These are phyloP conservation scores for Leccinum huronense DNA, from an alignment of 1,284 basidiomycete species.

Conservation along the genomic window DNA sequence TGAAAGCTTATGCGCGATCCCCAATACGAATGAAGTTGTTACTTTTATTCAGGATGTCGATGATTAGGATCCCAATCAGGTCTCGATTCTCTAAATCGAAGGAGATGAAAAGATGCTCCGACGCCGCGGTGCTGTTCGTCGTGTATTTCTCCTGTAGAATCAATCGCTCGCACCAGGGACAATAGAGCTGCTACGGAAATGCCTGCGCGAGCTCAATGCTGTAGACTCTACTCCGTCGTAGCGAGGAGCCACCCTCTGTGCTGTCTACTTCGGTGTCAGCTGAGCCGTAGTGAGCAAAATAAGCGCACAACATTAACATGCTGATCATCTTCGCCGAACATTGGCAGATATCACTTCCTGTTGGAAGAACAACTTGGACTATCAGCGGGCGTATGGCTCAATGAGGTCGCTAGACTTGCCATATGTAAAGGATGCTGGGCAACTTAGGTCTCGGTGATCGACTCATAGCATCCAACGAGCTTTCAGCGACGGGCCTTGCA, in stretches of 20 bases:
- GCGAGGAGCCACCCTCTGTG: constrained; percentile 24
- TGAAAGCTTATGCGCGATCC: constrained; percentile 16
- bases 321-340: constrained; percentile 13
- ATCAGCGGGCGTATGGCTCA: constrained; percentile 10
- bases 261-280: constrained; percentile 24
- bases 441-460: constrained; percentile 6
- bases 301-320: constrained; percentile 20
- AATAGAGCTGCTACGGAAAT: constrained; percentile 1
- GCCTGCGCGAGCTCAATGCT: constrained; percentile 7
- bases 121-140: constrained; percentile 15
- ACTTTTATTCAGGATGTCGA: constrained; percentile 21
- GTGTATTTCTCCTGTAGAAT: constrained; percentile 28
- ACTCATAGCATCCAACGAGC: neutral
- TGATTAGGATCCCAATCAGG: constrained; percentile 23
- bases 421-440: constrained; percentile 19
- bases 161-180: constrained; percentile 19
- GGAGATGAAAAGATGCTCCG: constrained; percentile 12
- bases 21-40: constrained; percentile 16
- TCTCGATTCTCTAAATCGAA: constrained; percentile 23
- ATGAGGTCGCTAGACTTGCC: constrained; percentile 1
- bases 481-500: constrained; percentile 1
- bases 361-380: constrained; percentile 24
- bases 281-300: constrained; percentile 8
- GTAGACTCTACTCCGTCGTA: constrained; percentile 7
- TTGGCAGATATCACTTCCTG: constrained; percentile 18